Conservation (phyloP, 257 asterid genomes). For the Handroanthus guayacan region DNA sequence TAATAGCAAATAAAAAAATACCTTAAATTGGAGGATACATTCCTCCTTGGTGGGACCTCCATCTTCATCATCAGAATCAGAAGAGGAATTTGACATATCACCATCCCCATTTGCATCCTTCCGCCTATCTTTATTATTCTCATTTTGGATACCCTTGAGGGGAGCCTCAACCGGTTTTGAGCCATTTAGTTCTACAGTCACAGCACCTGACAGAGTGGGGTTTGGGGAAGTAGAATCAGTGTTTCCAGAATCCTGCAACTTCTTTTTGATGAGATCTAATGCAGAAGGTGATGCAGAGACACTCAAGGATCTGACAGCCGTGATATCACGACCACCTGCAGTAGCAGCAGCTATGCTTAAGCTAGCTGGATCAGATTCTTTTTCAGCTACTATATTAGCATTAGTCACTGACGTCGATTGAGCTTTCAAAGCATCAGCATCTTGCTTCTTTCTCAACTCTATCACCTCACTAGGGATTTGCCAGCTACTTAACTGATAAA, state of each 20-base stretch:
- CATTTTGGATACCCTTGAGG: constrained; percentile 59
- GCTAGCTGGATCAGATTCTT: constrained; percentile 65
- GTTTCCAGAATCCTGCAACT: constrained; percentile 92
- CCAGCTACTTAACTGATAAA: constrained; percentile 93
- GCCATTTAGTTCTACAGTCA: constrained; percentile 69
- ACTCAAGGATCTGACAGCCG: constrained; percentile 62
- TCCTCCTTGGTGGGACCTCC: constrained; percentile 91
- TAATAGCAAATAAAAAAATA: constrained; percentile 34
- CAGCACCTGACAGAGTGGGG: constrained; percentile 57
- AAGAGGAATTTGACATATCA: constrained; percentile 79
- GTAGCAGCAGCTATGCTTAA: constrained; percentile 91
- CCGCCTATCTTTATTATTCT: constrained; percentile 67
- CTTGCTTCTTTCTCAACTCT: constrained; percentile 79
- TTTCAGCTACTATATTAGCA: constrained; percentile 57
- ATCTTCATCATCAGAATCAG: constrained; percentile 93
- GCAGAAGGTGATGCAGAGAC: constrained; percentile 75
- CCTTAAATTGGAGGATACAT: constrained; percentile 87
- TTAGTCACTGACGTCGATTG: constrained; percentile 54
- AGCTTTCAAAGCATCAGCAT: constrained; percentile 64
- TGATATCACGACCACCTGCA: constrained; percentile 97
- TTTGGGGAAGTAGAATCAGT: constrained; percentile 68
- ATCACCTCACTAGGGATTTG: constrained; percentile 87
- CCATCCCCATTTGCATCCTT: constrained; percentile 73
- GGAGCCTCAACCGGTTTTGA: constrained; percentile 58
- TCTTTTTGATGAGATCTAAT: constrained; percentile 94